Evolutionary conservation across 441 rosid species (phyloP).

Genomic region (Breynia disticha): DNA sequence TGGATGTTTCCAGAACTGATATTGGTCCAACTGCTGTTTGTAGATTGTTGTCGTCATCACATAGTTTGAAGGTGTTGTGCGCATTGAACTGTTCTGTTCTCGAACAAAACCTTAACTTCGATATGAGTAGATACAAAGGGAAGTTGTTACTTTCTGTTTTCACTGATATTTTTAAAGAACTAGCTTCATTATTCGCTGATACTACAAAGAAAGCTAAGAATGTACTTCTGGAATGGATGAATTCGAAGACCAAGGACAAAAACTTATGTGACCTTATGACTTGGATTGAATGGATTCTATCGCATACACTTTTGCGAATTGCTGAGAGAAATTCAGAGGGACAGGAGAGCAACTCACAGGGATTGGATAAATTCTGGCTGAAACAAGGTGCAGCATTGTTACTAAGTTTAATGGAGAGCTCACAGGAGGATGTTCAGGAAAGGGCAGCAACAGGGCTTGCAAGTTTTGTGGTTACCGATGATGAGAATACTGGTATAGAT

Average conservation of each 20-base stretch:
- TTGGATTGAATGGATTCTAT: slow-evolving; percentile 88
- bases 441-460: slow-evolving; percentile 92
- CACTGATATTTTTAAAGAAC: slow-evolving; percentile 54
- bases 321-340: slow-evolving; percentile 87
- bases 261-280: slow-evolving; percentile 51
- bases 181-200: slow-evolving; percentile 60
- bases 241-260: slow-evolving; percentile 35
- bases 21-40: slow-evolving; percentile 56
- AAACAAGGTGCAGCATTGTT: slow-evolving; percentile 80
- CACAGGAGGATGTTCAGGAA: slow-evolving; percentile 93
- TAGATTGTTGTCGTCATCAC: slow-evolving; percentile 60
- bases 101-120: slow-evolving; percentile 50
- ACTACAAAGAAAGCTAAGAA: slow-evolving; percentile 42
- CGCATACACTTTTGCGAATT: slow-evolving; percentile 68
- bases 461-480: slow-evolving; percentile 85
- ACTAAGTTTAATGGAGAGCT: slow-evolving; percentile 78
- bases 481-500: slow-evolving; percentile 89
- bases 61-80: slow-evolving; percentile 72
- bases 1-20: slow-evolving; percentile 96
- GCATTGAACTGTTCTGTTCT: slow-evolving; percentile 71
- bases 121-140: slow-evolving; percentile 42
- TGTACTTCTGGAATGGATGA: slow-evolving; percentile 56
- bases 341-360: slow-evolving; percentile 71
- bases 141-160: slow-evolving; percentile 51
- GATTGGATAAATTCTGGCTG: slow-evolving; percentile 81